phyloP scores from a whole-genome alignment of 306 rosid genomes.

The Vigna nakashimae region DNA sequence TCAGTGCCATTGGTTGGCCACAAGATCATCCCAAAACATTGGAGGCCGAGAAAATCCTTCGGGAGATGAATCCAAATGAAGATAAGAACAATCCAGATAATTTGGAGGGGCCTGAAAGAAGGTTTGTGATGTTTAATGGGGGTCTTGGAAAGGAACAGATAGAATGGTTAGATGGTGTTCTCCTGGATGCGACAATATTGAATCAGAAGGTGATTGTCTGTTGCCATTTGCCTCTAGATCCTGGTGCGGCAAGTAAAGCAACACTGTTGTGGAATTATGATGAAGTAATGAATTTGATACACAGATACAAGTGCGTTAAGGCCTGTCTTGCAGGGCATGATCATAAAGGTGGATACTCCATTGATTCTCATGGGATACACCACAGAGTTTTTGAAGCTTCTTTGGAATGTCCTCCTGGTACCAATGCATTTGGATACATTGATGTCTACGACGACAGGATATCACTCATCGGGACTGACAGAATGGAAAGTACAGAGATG shows the following conservation, averaged over 20 bases:
- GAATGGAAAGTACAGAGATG: conserved; percentile 71
- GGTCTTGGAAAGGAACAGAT: conserved; percentile 86
- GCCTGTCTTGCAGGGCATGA: conserved; percentile 83
- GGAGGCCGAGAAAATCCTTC: conserved; percentile 69
- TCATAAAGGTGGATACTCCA: conserved; percentile 77
- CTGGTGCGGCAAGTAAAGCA: conserved; percentile 55
- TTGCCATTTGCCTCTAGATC: conserved; percentile 85
- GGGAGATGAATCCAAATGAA: conserved; percentile 75
- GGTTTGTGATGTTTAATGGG: conserved; percentile 94
- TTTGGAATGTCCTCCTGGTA: conserved; percentile 90
- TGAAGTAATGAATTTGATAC: conserved; percentile 81
- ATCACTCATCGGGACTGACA: conserved; percentile 67
- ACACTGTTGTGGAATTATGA: conserved; percentile 88
- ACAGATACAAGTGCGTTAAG: conserved; percentile 76
- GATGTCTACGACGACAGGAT: conserved; percentile 74
- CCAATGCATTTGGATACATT: conserved; percentile 71
- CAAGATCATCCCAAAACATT: conserved; percentile 65
- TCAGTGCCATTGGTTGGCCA: conserved; percentile 94
- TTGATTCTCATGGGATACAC: conserved; percentile 86
- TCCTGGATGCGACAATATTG: conserved; percentile 69
- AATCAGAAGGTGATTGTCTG: conserved; percentile 81
- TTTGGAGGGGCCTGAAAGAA: conserved; percentile 70
- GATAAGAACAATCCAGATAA: conserved; percentile 85
- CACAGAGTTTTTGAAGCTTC: conserved; percentile 92
- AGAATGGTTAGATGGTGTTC: conserved; percentile 78